These are phyloP conservation scores for Sporothrix protearum DNA, from an alignment of 2,329 filamentous ascomycete species.

Conservation along the genomic window DNA sequence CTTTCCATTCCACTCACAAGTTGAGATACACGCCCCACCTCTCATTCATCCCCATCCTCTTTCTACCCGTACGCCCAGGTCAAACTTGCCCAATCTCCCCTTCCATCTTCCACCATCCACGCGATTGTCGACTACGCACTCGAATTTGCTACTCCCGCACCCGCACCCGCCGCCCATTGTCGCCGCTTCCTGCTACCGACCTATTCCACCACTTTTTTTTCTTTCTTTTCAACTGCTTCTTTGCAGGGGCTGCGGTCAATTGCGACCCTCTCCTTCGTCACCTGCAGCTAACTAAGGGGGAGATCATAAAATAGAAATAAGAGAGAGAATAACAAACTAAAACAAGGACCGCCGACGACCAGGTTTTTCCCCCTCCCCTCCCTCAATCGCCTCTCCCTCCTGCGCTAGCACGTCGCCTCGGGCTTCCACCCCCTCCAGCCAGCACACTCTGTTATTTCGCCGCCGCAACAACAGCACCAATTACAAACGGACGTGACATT, in stretches of 20 bases:
- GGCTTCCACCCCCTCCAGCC: slow-evolving; percentile 5
- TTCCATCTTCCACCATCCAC: background rate
- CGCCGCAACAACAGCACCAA: background rate
- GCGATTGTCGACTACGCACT: background rate
- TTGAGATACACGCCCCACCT: background rate
- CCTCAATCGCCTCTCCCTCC: slow-evolving; percentile 8
- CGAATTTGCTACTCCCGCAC: background rate
- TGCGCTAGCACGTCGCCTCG: slow-evolving; percentile 16
- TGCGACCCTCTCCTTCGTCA: slow-evolving; percentile 11
- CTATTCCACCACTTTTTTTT: slow-evolving; percentile 9
- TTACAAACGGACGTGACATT: slow-evolving; percentile 11
- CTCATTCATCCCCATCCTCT: background rate
- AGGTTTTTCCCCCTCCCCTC: background rate
- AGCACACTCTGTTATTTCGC: slow-evolving; percentile 10
- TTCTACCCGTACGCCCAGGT: slow-evolving; percentile 2
- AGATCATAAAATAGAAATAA: background rate
- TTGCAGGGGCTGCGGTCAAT: slow-evolving; percentile 1
- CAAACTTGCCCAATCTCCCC: background rate
- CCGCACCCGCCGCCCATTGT: background rate
- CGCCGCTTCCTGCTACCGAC: slow-evolving; percentile 13
- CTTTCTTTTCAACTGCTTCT: background rate
- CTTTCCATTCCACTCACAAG: background rate
- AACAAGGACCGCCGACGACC: slow-evolving; percentile 3
- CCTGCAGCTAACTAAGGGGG: slow-evolving; percentile 17
- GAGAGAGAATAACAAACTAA: slow-evolving; percentile 4